A percentile compares a stretch with the other conserved stretches of the same genome.
These are phyloP conservation scores for Mycena galericulata DNA, from an alignment of 768 basidiomycete genomes.

Conservation along the genomic window DNA sequence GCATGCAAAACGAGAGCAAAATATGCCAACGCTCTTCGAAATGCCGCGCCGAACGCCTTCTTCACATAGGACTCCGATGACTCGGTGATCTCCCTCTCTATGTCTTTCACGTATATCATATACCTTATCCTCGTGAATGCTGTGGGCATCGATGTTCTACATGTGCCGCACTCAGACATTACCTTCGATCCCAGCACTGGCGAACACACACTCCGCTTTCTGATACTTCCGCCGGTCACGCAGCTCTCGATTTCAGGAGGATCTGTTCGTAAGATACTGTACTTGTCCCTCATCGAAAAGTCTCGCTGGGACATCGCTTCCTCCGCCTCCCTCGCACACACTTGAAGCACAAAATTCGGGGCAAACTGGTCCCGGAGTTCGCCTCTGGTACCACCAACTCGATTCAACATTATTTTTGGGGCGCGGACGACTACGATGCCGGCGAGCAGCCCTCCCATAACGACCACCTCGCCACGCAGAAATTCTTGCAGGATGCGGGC, in stretches of 20 bases:
- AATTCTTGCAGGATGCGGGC: constrained; percentile 21
- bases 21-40: neutral
- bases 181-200: constrained; percentile 8
- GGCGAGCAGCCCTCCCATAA: neutral
- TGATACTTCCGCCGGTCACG: constrained; percentile 5
- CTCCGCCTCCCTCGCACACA: neutral
- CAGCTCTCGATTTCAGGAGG: neutral
- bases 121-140: neutral
- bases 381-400: neutral
- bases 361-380: neutral
- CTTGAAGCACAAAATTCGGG: neutral
- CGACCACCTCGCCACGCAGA: constrained; percentile 20
- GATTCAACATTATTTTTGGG: too few relatives aligned
- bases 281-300: constrained; percentile 6
- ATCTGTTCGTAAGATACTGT: neutral
- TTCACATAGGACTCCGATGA: constrained; percentile 27
- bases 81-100: neutral
- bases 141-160: neutral
- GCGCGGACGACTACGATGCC: neutral
- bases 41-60: constrained; percentile 27
- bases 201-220: constrained; percentile 19
- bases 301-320: constrained; percentile 13
- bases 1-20: too few relatives aligned
- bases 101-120: constrained; percentile 27
- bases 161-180: neutral